Percentiles rank a stretch among this genome's conserved stretches.
These are phyloP conservation scores for Curvularia spicifera DNA, from an alignment of 2,329 filamentous ascomycete genomes.

Conservation along the genomic window DNA sequence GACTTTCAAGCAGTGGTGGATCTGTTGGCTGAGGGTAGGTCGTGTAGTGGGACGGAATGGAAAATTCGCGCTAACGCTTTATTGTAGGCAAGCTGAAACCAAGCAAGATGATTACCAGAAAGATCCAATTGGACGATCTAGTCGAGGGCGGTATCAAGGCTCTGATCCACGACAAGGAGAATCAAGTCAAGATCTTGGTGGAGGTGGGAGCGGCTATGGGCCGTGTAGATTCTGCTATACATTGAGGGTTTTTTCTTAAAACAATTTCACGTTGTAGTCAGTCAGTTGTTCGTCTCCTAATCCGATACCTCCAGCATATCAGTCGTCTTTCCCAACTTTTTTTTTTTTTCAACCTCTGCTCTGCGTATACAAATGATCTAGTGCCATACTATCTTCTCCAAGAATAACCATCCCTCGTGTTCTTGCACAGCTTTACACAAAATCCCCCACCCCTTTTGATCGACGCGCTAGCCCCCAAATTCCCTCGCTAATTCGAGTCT, in stretches of 20 bases:
- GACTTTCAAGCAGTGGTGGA: slow-evolving; percentile 66
- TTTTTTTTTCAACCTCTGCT: background rate
- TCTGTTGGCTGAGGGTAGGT: slow-evolving; percentile 51
- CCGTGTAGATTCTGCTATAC: slow-evolving; percentile 22
- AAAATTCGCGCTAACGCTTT: background rate
- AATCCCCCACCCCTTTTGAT: slow-evolving; percentile 1
- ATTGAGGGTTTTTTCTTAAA: background rate
- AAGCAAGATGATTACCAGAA: slow-evolving; percentile 66
- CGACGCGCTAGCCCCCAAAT: background rate
- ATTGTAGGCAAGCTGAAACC: slow-evolving; percentile 58
- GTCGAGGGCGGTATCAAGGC: slow-evolving; percentile 65
- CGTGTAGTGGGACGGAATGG: background rate
- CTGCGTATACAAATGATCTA: too few relatives aligned
- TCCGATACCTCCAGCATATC: background rate
- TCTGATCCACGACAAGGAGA: slow-evolving; percentile 65
- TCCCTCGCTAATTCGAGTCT: slow-evolving; percentile 15
- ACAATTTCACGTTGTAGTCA: background rate
- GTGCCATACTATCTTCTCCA: background rate
- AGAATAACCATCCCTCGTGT: background rate
- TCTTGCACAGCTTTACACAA: background rate
- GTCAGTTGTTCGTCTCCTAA: background rate
- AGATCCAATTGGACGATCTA: slow-evolving; percentile 62
- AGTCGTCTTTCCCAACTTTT: background rate
- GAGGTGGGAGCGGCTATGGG: slow-evolving; percentile 45
- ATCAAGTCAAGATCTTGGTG: slow-evolving; percentile 68